Evolutionary conservation across 2,329 filamentous ascomycete species (phyloP).

Genomic region (Trichoderma asperellum): DNA sequence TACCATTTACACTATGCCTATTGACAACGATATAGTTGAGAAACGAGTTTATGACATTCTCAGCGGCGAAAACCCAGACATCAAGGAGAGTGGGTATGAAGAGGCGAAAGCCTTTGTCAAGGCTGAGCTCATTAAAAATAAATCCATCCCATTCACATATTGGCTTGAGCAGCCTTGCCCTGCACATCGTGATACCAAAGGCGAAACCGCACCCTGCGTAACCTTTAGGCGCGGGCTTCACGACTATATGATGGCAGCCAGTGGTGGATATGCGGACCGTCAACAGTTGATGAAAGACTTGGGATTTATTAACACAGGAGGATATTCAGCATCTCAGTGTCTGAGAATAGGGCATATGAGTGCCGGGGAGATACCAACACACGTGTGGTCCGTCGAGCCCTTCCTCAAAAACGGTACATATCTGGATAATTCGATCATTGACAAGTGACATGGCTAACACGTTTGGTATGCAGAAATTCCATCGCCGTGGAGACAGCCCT

Average conservation of each 20-base stretch:
- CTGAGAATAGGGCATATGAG: slow-evolving; percentile 16
- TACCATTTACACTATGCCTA: slow-evolving; percentile 11
- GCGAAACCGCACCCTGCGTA: slow-evolving; percentile 3
- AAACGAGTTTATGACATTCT: slow-evolving; percentile 12
- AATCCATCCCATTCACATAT: slow-evolving; percentile 19
- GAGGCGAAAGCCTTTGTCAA: slow-evolving; percentile 7
- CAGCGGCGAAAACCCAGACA: not conserved
- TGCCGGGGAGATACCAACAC: not conserved
- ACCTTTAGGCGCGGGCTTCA: slow-evolving; percentile 20
- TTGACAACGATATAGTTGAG: slow-evolving; percentile 12
- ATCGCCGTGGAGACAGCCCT: slow-evolving; percentile 25
- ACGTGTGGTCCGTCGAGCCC: slow-evolving; percentile 1
- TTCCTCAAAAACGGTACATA: slow-evolving; percentile 13
- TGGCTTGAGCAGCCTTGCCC: slow-evolving; percentile 24
- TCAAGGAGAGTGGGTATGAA: not conserved
- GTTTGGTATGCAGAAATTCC: not conserved
- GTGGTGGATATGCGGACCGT: not conserved
- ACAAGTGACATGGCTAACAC: accelerated
- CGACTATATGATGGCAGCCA: slow-evolving; percentile 19
- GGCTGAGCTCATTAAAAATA: slow-evolving; percentile 21
- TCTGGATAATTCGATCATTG: not conserved
- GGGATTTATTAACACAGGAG: slow-evolving; percentile 18
- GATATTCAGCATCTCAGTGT: slow-evolving; percentile 9
- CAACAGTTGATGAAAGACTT: slow-evolving; percentile 6
- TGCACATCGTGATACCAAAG: not conserved